Evolutionary conservation across 1,284 basidiomycete species (phyloP).

Genomic region (Flammula alnicola): DNA sequence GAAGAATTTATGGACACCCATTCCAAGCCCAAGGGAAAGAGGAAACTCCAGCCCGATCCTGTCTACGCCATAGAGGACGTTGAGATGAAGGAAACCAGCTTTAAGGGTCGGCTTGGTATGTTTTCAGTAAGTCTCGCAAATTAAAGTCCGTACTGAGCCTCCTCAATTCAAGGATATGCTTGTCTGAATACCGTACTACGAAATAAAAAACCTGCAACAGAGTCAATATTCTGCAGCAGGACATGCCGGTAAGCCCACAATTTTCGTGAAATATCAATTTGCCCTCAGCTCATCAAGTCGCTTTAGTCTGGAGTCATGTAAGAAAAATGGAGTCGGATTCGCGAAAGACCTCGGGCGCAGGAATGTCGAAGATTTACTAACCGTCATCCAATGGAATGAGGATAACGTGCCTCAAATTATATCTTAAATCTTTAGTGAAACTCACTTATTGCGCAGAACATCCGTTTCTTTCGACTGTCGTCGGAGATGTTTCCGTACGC

Average conservation of each 20-base stretch:
- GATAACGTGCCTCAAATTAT: constrained; percentile 55
- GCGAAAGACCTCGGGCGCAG: constrained; percentile 79
- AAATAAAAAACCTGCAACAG: constrained; percentile 62
- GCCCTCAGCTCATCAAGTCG: constrained; percentile 34
- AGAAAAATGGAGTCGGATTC: constrained; percentile 82
- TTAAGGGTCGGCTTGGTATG: constrained; percentile 71
- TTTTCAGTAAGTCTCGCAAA: too few species aligned
- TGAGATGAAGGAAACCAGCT: constrained; percentile 64
- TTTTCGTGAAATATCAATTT: too few species aligned
- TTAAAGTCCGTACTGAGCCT: not conserved
- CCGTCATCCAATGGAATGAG: constrained; percentile 87
- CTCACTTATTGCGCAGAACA: constrained; percentile 45
- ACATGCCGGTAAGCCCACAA: constrained; percentile 60
- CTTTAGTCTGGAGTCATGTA: constrained; percentile 70
- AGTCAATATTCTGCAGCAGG: constrained; percentile 76
- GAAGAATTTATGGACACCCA: constrained; percentile 3
- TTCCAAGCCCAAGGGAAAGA: constrained; percentile 37
- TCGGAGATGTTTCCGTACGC: constrained; percentile 94
- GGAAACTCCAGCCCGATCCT: constrained; percentile 55
- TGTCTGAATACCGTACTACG: constrained; percentile 86
- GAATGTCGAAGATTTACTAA: constrained; percentile 74
- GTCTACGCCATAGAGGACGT: constrained; percentile 77
- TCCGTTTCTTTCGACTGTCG: constrained; percentile 83
- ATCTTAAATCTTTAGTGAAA: not conserved
- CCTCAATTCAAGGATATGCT: constrained; percentile 59